These are phyloP conservation scores for Notholithocarpus densiflorus DNA, from an alignment of 306 rosid genomes.

Conservation along the genomic window DNA sequence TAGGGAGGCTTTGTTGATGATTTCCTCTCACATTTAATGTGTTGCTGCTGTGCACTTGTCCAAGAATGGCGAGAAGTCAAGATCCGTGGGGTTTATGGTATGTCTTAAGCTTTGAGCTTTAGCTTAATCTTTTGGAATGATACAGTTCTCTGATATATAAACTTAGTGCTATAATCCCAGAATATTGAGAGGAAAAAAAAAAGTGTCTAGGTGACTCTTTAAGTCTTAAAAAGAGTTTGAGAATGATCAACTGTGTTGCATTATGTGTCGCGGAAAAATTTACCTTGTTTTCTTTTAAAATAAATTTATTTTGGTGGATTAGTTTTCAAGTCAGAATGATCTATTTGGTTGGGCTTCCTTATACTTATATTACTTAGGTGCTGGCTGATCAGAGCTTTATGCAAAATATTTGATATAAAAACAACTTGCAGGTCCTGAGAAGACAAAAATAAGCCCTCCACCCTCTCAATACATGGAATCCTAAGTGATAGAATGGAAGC, in stretches of 20 bases:
- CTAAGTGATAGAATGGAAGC: conserved; percentile 31
- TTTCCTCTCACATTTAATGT: conserved; percentile 93
- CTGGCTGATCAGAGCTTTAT: neutral
- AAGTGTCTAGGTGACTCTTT: neutral
- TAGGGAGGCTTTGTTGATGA: conserved; percentile 93
- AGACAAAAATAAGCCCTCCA: conserved; percentile 90
- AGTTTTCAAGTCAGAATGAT: neutral
- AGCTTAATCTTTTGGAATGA: neutral
- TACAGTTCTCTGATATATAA: neutral
- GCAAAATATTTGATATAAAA: conserved; percentile 20
- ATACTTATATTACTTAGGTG: neutral
- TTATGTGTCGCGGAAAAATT: neutral
- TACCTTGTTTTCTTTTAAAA: neutral
- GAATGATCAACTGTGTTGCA: neutral
- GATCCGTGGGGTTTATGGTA: conserved; percentile 82
- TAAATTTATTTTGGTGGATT: neutral
- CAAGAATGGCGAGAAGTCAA: conserved; percentile 99
- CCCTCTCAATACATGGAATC: conserved; percentile 87
- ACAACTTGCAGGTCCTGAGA: conserved; percentile 59
- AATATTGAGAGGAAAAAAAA: neutral
- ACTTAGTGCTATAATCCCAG: neutral
- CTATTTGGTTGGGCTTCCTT: conserved; percentile 2
- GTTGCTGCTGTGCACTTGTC: conserved; percentile 98
- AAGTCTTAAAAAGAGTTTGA: neutral
- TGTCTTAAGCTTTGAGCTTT: conserved; percentile 16